These are phyloP conservation scores for Penicillium canariense DNA, from an alignment of 495 filamentous ascomycete genomes.

Conservation along the genomic window DNA sequence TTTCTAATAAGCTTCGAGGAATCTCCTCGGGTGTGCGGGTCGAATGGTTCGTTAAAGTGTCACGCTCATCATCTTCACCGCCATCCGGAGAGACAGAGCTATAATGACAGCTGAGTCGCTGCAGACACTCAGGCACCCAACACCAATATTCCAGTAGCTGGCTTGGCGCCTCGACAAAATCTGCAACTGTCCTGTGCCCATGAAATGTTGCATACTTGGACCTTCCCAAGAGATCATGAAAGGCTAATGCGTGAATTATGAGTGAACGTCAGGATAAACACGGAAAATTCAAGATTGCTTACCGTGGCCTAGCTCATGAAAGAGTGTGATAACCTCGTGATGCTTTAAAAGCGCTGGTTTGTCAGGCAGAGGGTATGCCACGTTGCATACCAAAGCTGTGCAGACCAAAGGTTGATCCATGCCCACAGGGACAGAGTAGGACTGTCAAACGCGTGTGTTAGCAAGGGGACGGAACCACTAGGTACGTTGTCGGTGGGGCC, in stretches of 20 bases:
- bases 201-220: constrained; percentile 14
- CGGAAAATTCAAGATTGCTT: neutral
- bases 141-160: constrained; percentile 15
- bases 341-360: constrained; percentile 8
- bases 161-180: constrained; percentile 10
- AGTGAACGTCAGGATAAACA: neutral
- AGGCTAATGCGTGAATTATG: neutral
- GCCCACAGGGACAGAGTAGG: neutral
- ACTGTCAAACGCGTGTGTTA: neutral
- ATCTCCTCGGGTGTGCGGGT: neutral
- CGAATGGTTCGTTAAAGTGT: neutral
- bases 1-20: neutral
- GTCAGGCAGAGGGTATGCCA: constrained; percentile 1
- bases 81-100: neutral
- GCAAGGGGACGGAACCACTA: neutral
- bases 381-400: constrained; percentile 11
- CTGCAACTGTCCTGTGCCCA: constrained; percentile 10
- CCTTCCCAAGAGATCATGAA: constrained; percentile 10
- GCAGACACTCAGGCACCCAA: constrained; percentile 10
- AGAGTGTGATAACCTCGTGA: constrained; percentile 9
- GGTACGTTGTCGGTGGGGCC: too few relatives aligned
- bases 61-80: neutral
- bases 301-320: constrained; percentile 14
- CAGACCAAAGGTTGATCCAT: constrained; percentile 4
- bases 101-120: constrained; percentile 5